Conservation (phyloP, 352 stramenopile species). For the Globisporangium mamillatum region DNA sequence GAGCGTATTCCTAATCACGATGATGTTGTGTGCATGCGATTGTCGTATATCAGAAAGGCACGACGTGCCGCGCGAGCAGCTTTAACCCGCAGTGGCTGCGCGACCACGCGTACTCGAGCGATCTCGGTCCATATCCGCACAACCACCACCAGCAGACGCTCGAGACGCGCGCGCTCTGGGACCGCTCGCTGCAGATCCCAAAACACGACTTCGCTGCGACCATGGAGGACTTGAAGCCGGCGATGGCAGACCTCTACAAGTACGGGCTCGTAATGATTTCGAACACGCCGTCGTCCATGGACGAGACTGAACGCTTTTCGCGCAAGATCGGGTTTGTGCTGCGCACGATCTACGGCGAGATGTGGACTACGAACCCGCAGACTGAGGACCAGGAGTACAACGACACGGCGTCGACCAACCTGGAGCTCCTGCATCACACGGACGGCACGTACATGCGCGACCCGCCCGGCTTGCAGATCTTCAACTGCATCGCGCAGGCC, state of each 20-base stretch:
- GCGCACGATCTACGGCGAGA: slow-evolving; percentile 87
- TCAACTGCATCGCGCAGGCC: slow-evolving; percentile 84
- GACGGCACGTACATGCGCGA: slow-evolving; percentile 88
- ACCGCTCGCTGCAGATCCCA: slow-evolving; percentile 41
- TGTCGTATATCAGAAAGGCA: slow-evolving; percentile 34
- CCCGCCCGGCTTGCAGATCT: slow-evolving; percentile 86
- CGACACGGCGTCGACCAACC: slow-evolving; percentile 85
- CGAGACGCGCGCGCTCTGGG: slow-evolving; percentile 53
- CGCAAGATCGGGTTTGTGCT: slow-evolving; percentile 81
- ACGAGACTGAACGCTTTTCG: slow-evolving; percentile 77
- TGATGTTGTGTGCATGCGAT: neutral
- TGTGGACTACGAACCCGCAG: slow-evolving; percentile 86
- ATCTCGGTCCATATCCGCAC: slow-evolving; percentile 40
- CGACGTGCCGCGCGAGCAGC: slow-evolving; percentile 50
- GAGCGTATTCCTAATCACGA: neutral
- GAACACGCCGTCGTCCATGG: slow-evolving; percentile 66
- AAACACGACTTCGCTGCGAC: slow-evolving; percentile 38
- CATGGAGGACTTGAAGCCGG: slow-evolving; percentile 54
- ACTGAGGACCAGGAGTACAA: slow-evolving; percentile 74
- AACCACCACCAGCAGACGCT: slow-evolving; percentile 60
- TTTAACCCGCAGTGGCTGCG: slow-evolving; percentile 76
- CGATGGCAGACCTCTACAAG: slow-evolving; percentile 72
- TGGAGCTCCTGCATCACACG: slow-evolving; percentile 83
- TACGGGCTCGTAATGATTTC: slow-evolving; percentile 71
- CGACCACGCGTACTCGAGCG: slow-evolving; percentile 61